Evolutionary conservation across 2,329 filamentous ascomycete genomes (phyloP).

Genomic region (Madurella mycetomatis): DNA sequence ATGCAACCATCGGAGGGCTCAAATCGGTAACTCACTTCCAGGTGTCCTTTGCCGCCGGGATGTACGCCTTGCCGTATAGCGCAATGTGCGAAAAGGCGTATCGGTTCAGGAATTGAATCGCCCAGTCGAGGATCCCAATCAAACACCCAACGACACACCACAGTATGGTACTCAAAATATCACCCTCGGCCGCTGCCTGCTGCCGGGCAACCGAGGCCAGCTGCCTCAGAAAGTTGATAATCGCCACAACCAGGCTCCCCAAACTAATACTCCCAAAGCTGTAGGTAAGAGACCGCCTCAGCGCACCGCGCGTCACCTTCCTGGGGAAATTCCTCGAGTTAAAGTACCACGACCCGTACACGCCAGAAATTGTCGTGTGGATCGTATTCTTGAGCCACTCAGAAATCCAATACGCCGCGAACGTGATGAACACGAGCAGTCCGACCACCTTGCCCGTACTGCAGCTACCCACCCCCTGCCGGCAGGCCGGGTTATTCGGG

Average conservation of each 20-base stretch:
- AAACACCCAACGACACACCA: constrained; percentile 76
- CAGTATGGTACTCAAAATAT: constrained; percentile 59
- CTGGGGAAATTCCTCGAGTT: constrained; percentile 65
- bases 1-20: neutral
- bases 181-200: constrained; percentile 60
- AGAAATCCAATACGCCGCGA: constrained; percentile 89
- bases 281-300: constrained; percentile 78
- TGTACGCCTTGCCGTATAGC: constrained; percentile 83
- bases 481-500: constrained; percentile 47
- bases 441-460: constrained; percentile 76
- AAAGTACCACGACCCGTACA: constrained; percentile 95
- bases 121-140: constrained; percentile 76
- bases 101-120: constrained; percentile 81
- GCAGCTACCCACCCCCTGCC: constrained; percentile 56
- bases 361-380: constrained; percentile 79
- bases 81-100: constrained; percentile 93
- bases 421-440: constrained; percentile 79
- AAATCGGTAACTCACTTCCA: constrained; percentile 56
- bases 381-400: constrained; percentile 94
- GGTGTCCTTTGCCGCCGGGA: constrained; percentile 81
- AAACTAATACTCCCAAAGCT: constrained; percentile 89
- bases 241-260: constrained; percentile 78
- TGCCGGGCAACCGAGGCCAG: constrained; percentile 73
- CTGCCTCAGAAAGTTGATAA: constrained; percentile 82
- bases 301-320: constrained; percentile 76